These are phyloP conservation scores for Cinnamomum chago DNA, from an alignment of 164 flowering plant species.

Conservation along the genomic window DNA sequence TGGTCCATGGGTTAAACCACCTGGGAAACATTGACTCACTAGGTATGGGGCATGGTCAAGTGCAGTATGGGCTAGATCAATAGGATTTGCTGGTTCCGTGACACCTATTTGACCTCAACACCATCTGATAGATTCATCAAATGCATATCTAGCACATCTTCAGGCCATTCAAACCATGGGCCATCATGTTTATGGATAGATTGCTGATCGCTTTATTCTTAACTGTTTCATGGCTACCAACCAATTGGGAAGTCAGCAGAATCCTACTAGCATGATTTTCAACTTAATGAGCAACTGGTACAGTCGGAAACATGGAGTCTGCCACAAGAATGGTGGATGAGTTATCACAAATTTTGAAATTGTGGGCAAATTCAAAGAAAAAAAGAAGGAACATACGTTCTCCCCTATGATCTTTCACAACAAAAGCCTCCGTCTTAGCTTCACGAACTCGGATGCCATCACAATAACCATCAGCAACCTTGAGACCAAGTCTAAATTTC, in stretches of 20 bases:
- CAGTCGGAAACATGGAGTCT: neutral
- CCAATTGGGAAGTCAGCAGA: neutral
- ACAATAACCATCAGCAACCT: slow-evolving; percentile 35
- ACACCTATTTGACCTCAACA: no score
- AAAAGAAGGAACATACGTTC: slow-evolving; percentile 49
- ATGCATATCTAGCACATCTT: neutral
- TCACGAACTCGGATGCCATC: slow-evolving; percentile 52
- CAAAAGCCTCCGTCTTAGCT: slow-evolving; percentile 65
- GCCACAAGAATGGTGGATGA: neutral
- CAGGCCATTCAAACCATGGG: neutral
- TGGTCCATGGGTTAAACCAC: no score
- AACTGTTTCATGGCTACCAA: neutral
- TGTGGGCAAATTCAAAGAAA: neutral
- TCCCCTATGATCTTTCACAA: slow-evolving; percentile 76
- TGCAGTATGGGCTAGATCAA: no score
- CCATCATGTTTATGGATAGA: neutral
- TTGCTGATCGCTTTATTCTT: neutral
- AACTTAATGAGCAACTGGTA: neutral
- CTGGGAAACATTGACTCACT: no score
- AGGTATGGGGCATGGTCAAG: no score
- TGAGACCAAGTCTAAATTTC: slow-evolving; percentile 67
- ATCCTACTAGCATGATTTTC: neutral
- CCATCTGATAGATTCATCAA: neutral
- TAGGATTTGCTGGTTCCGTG: no score
- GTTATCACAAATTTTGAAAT: neutral